These are phyloP conservation scores for Chamaecyparis obtusa DNA, from an alignment of 75 land plant genomes.

Conservation along the genomic window DNA sequence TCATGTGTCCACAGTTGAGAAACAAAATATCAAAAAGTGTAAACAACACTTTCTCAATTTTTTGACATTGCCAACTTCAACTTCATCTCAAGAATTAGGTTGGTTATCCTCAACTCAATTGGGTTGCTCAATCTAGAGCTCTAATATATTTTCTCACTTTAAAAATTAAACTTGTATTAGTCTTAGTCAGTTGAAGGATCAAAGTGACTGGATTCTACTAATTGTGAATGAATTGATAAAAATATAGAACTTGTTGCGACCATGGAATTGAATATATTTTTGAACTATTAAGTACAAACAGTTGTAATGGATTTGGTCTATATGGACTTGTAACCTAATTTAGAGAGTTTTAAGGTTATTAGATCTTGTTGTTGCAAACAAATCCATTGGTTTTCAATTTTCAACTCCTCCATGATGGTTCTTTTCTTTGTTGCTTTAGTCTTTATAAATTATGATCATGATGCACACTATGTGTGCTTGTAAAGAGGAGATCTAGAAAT, in stretches of 20 bases:
- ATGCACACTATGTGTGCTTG: slow-evolving; percentile 97
- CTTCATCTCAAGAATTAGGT: not conserved
- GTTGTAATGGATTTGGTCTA: not conserved
- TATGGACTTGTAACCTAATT: not conserved
- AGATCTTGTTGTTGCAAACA: slow-evolving; percentile 24
- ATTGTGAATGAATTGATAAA: slow-evolving; percentile 3
- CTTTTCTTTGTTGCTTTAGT: slow-evolving; percentile 96
- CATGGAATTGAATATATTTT: not conserved
- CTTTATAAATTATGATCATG: slow-evolving; percentile 94
- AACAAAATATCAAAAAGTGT: not conserved
- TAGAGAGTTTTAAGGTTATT: not conserved
- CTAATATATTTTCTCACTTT: not conserved
- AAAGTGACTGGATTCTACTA: not conserved
- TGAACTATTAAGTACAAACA: not conserved
- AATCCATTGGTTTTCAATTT: slow-evolving; percentile 98
- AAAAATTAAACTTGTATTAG: not conserved
- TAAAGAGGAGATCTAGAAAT: slow-evolving; percentile 94
- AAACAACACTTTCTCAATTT: too few species aligned
- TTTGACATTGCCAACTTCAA: not conserved
- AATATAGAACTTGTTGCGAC: not conserved
- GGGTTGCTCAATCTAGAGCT: not conserved
- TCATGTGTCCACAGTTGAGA: not conserved
- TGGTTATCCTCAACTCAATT: not conserved
- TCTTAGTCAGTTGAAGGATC: not conserved
- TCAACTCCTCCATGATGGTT: slow-evolving; percentile 99